Conservation (phyloP, 2,329 filamentous ascomycete species). For the Trichoderma guizhouense region DNA sequence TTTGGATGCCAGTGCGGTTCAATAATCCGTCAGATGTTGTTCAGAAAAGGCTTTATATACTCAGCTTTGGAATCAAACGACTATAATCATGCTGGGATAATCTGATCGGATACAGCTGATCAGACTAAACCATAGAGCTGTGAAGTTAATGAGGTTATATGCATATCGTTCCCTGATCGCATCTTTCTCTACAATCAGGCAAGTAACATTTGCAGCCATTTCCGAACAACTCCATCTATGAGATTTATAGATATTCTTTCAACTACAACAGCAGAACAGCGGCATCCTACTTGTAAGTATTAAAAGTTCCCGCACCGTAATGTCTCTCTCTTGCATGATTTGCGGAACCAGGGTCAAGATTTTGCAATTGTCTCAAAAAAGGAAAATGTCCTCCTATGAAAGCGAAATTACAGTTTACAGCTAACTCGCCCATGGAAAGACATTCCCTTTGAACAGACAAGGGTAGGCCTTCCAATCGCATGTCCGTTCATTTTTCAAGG, state of each 20-base stretch:
- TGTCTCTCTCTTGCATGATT: background rate
- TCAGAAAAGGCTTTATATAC: background rate
- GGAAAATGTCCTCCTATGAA: background rate
- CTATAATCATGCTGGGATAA: background rate
- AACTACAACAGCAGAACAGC: background rate
- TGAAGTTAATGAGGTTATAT: background rate
- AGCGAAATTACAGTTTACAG: background rate
- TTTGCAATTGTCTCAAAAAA: background rate
- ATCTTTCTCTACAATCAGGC: background rate
- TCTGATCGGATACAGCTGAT: background rate
- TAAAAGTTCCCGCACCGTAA: background rate
- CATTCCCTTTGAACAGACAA: background rate
- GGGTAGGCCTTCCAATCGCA: background rate
- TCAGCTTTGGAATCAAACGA: background rate
- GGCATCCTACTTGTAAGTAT: background rate
- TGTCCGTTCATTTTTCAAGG: background rate
- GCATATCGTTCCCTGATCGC: background rate
- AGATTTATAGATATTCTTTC: background rate
- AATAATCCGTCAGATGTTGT: background rate
- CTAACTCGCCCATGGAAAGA: background rate
- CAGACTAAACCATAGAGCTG: background rate
- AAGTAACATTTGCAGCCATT: background rate
- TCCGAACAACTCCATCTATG: background rate
- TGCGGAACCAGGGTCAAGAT: background rate
- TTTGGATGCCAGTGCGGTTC: background rate